Conservation (phyloP, 2,329 filamentous ascomycete species). For the Nemania diffusa region DNA sequence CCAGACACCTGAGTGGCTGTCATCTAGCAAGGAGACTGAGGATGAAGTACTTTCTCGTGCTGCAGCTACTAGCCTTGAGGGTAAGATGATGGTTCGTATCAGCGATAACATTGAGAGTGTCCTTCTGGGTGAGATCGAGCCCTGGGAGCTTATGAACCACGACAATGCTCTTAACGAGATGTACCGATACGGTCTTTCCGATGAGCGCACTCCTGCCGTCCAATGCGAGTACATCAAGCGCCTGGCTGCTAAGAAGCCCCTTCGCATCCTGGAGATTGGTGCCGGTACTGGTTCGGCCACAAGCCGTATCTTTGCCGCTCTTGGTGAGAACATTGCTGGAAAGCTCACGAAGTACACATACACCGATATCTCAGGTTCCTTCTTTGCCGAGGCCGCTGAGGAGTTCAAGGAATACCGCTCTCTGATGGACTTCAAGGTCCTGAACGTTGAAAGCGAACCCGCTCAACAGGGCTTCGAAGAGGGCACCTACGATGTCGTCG, state of each 20-base stretch:
- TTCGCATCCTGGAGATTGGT: constrained; percentile 54
- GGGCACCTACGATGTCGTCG: constrained; percentile 47
- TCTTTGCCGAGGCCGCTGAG: constrained; percentile 50
- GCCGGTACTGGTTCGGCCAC: constrained; percentile 58
- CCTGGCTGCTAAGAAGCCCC: constrained; percentile 46
- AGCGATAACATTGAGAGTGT: constrained; percentile 46
- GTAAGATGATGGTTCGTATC: constrained; percentile 47
- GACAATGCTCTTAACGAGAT: constrained; percentile 47
- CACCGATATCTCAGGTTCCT: constrained; percentile 56
- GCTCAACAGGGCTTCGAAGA: constrained; percentile 46
- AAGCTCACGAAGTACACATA: constrained; percentile 56
- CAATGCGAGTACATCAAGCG: constrained; percentile 46
- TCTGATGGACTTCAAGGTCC: constrained; percentile 47
- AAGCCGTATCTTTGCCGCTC: constrained; percentile 49
- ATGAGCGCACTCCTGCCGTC: constrained; percentile 45
- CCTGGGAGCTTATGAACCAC: constrained; percentile 48
- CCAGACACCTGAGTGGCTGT: constrained; percentile 43
- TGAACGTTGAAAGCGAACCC: constrained; percentile 46
- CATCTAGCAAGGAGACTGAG: constrained; percentile 39
- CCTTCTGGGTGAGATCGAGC: constrained; percentile 44
- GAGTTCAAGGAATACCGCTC: constrained; percentile 45
- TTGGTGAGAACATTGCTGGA: constrained; percentile 45
- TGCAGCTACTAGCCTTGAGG: constrained; percentile 42
- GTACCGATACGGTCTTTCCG: constrained; percentile 47
- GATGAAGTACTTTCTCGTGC: constrained; percentile 43